phyloP scores from a whole-genome alignment of 2,329 filamentous ascomycete species.

The Gliomastix tumulicola region DNA sequence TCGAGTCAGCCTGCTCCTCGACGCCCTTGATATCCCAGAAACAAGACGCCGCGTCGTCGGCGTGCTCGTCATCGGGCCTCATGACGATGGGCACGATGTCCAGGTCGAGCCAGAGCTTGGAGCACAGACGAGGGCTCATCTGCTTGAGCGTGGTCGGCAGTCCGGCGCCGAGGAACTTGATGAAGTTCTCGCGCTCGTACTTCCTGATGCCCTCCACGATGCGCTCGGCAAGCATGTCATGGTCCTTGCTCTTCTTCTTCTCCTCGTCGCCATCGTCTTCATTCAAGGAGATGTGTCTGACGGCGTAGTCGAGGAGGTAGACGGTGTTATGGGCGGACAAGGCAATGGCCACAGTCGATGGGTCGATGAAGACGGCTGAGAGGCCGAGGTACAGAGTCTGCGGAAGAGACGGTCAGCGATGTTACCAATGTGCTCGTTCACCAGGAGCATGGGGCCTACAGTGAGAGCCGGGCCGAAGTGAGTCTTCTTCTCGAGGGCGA shows the following conservation, averaged over 20 bases:
- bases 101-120: constrained; percentile 67
- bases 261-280: constrained; percentile 11
- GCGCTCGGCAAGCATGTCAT: constrained; percentile 49
- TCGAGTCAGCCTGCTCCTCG: constrained; percentile 76
- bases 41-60: constrained; percentile 13
- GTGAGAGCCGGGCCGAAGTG: constrained; percentile 37
- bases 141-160: constrained; percentile 53
- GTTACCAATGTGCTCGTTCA: background rate
- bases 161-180: constrained; percentile 72
- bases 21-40: constrained; percentile 53
- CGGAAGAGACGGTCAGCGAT: background rate
- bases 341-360: constrained; percentile 50
- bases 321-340: constrained; percentile 67
- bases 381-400: constrained; percentile 57
- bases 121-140: constrained; percentile 58
- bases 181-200: constrained; percentile 59
- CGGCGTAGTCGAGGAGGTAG: constrained; percentile 67
- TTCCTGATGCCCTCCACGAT: constrained; percentile 47
- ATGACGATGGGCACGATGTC: constrained; percentile 70
- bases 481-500: constrained; percentile 32
- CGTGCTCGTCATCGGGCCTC: constrained; percentile 35
- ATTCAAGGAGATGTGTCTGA: constrained; percentile 46
- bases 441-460: constrained; percentile 18
- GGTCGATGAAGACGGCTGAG: constrained; percentile 44
- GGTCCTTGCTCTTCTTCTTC: constrained; percentile 24